Evolutionary conservation across 768 basidiomycete species (phyloP).

Genomic region (Suillus occidentalis): DNA sequence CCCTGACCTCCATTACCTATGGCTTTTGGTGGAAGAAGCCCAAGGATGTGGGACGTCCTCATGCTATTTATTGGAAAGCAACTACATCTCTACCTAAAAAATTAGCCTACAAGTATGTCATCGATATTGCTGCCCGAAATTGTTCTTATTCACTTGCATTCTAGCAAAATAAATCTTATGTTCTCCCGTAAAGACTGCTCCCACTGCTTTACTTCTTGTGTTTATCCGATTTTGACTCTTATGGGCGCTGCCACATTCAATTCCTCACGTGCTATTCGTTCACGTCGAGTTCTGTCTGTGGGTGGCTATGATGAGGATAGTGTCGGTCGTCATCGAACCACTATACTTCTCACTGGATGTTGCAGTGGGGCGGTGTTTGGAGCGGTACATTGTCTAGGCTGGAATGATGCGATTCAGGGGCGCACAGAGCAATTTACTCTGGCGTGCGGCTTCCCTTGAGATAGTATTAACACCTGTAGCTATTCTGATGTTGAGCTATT

Average conservation of each 20-base stretch:
- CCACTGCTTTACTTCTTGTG: not conserved
- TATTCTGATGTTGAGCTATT: not conserved
- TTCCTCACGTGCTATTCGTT: not conserved
- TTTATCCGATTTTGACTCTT: not conserved
- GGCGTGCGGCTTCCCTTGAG: slow-evolving; percentile 21
- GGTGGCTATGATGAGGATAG: not conserved
- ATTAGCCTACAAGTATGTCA: not conserved
- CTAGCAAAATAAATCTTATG: not conserved
- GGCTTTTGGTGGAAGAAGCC: slow-evolving; percentile 43
- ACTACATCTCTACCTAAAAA: not conserved
- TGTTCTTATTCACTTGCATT: not conserved
- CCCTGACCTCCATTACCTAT: slow-evolving; percentile 34
- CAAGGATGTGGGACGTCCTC: slow-evolving; percentile 23
- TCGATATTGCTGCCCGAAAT: not conserved
- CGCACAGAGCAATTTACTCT: slow-evolving; percentile 17
- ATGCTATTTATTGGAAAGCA: not conserved
- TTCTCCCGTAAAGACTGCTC: not conserved
- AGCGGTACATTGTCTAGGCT: slow-evolving; percentile 25
- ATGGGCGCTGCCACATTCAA: not conserved
- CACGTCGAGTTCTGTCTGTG: slow-evolving; percentile 1
- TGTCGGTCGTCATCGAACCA: not conserved
- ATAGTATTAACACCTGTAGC: slow-evolving; percentile 6
- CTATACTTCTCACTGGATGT: not conserved
- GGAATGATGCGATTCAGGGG: slow-evolving; percentile 22
- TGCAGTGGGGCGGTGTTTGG: slow-evolving; percentile 23